phyloP scores from a whole-genome alignment of 176 grass and related monocot species.

The Oryza officinalis region DNA sequence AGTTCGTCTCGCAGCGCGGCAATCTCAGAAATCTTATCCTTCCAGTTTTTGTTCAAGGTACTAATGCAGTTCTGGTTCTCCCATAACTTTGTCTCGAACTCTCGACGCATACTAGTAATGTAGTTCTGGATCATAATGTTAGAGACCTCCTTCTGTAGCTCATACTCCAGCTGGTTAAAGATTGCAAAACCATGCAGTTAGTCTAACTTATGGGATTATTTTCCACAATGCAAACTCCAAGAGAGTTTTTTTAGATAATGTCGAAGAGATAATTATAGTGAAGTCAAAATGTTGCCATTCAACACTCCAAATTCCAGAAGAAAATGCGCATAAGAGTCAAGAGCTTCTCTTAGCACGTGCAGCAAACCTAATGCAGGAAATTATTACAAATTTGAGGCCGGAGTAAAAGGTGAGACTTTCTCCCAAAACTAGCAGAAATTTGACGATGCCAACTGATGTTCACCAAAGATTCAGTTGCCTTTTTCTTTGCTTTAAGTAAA shows the following conservation, averaged over 20 bases:
- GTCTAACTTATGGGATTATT: background rate
- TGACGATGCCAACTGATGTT: background rate
- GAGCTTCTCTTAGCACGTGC: background rate
- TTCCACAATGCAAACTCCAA: background rate
- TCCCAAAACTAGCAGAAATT: background rate
- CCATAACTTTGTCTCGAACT: slow-evolving; percentile 65
- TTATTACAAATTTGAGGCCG: background rate
- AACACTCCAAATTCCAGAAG: background rate
- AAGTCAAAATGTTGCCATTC: background rate
- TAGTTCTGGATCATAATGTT: slow-evolving; percentile 52
- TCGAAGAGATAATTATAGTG: background rate
- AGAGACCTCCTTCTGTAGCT: slow-evolving; percentile 56
- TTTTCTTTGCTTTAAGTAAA: background rate
- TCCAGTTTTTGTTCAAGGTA: slow-evolving; percentile 32
- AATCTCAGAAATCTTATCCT: slow-evolving; percentile 44
- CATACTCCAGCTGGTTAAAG: slow-evolving; percentile 55
- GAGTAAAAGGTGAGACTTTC: background rate
- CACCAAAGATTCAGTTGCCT: background rate
- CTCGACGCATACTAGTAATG: slow-evolving; percentile 36
- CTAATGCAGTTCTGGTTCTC: slow-evolving; percentile 46
- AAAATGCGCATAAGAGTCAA: background rate
- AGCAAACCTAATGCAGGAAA: background rate
- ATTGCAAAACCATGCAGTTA: background rate
- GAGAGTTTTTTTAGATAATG: background rate
- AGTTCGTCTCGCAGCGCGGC: slow-evolving; percentile 53